Evolutionary conservation across 768 basidiomycete genomes (phyloP).

Genomic region (Lactifluus piperatus): DNA sequence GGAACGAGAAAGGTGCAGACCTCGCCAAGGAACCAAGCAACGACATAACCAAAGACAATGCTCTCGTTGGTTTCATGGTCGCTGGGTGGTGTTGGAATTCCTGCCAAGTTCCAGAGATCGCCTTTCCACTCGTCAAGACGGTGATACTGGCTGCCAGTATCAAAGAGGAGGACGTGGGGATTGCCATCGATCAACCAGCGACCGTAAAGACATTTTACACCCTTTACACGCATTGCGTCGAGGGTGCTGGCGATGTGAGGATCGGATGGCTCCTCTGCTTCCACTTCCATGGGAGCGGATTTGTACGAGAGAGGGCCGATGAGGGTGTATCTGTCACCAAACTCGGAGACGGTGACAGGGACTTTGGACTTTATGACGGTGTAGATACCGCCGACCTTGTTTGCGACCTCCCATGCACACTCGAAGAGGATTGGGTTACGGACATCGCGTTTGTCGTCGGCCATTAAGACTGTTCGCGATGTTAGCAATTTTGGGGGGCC

Average conservation of each 20-base stretch:
- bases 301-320: slow-evolving; percentile 99
- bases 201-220: slow-evolving; percentile 92
- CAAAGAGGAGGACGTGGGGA: slow-evolving; percentile 91
- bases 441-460: slow-evolving; percentile 53
- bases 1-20: slow-evolving; percentile 30
- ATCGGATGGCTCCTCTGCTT: slow-evolving; percentile 82
- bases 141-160: slow-evolving; percentile 81
- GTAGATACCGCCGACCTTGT: slow-evolving; percentile 99
- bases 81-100: slow-evolving; percentile 92
- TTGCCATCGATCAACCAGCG: slow-evolving; percentile 98
- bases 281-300: slow-evolving; percentile 98
- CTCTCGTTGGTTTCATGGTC: slow-evolving; percentile 99
- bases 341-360: slow-evolving; percentile 94
- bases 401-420: slow-evolving; percentile 96
- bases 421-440: slow-evolving; percentile 82
- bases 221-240: slow-evolving; percentile 76
- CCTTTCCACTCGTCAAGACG: slow-evolving; percentile 98
- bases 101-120: slow-evolving; percentile 96
- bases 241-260: slow-evolving; percentile 68
- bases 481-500: slow-evolving; percentile 7
- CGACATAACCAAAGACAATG: slow-evolving; percentile 94
- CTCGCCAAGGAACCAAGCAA: slow-evolving; percentile 99
- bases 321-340: slow-evolving; percentile 89
- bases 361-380: slow-evolving; percentile 99
- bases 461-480: slow-evolving; percentile 20